Evolutionary conservation across 2,329 filamentous ascomycete species (phyloP).

Genomic region (Colletotrichum sp.): DNA sequence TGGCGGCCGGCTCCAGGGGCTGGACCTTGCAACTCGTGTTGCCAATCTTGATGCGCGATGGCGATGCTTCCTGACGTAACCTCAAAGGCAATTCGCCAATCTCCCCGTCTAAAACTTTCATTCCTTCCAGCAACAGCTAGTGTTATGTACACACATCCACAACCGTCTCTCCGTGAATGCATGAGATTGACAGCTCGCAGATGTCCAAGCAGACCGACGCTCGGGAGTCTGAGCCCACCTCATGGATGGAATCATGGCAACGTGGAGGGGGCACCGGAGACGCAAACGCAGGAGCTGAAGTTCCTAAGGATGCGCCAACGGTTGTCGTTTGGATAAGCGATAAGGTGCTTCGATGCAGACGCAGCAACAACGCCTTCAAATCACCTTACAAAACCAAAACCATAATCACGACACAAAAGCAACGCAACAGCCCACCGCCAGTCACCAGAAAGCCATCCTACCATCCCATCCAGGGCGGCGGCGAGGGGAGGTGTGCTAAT

Average conservation of each 20-base stretch:
- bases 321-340: neutral
- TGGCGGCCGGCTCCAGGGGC: neutral
- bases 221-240: neutral
- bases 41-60: neutral
- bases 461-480: neutral
- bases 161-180: neutral
- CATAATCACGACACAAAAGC: neutral
- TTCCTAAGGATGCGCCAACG: neutral
- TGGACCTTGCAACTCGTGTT: neutral
- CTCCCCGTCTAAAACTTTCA: neutral
- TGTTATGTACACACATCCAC: neutral
- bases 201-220: neutral
- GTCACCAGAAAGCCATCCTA: neutral
- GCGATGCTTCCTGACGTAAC: neutral
- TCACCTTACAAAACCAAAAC: neutral
- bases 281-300: neutral
- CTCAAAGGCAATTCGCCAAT: neutral
- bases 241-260: neutral
- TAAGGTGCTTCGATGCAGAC: neutral
- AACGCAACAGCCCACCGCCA: neutral
- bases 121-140: neutral
- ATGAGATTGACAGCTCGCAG: neutral
- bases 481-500: constrained; percentile 1
- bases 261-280: neutral
- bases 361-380: neutral